Conservation (phyloP, 2,329 filamentous ascomycete species). For the Epichloe sylvatica region DNA sequence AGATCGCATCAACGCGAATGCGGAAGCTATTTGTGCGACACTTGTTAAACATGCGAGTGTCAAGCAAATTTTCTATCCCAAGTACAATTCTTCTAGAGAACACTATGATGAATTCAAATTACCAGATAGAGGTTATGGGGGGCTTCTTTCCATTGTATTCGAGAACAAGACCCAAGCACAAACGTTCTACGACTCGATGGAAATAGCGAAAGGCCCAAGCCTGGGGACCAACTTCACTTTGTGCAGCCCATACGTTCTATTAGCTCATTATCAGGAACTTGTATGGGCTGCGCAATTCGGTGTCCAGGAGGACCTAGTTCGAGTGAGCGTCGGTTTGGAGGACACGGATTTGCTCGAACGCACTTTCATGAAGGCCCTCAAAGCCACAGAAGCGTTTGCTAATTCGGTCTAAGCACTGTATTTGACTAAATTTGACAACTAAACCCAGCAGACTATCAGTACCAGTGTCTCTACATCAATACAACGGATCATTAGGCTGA, state of each 20-base stretch:
- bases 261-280: slow-evolving; percentile 84
- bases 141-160: slow-evolving; percentile 75
- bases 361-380: slow-evolving; percentile 56
- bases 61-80: slow-evolving; percentile 77
- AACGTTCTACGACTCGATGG: slow-evolving; percentile 71
- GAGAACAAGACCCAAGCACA: slow-evolving; percentile 54
- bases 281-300: slow-evolving; percentile 80
- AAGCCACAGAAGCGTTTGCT: slow-evolving; percentile 28
- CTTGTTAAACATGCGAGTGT: slow-evolving; percentile 49
- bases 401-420: background rate
- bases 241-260: slow-evolving; percentile 74
- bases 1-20: slow-evolving; percentile 70
- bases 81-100: slow-evolving; percentile 51
- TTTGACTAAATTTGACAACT: background rate
- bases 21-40: slow-evolving; percentile 67
- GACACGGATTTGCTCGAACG: slow-evolving; percentile 51
- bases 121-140: slow-evolving; percentile 71
- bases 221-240: slow-evolving; percentile 95
- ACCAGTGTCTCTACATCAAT: background rate
- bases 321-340: slow-evolving; percentile 84
- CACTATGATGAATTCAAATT: slow-evolving; percentile 71
- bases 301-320: slow-evolving; percentile 64
- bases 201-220: slow-evolving; percentile 87
- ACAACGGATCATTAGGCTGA: background rate
- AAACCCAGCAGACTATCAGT: background rate